Percentiles rank a stretch among this genome's conserved stretches.
Conservation (phyloP, 2,329 filamentous ascomycete genomes). For the Exophiala lecanii-corni region DNA sequence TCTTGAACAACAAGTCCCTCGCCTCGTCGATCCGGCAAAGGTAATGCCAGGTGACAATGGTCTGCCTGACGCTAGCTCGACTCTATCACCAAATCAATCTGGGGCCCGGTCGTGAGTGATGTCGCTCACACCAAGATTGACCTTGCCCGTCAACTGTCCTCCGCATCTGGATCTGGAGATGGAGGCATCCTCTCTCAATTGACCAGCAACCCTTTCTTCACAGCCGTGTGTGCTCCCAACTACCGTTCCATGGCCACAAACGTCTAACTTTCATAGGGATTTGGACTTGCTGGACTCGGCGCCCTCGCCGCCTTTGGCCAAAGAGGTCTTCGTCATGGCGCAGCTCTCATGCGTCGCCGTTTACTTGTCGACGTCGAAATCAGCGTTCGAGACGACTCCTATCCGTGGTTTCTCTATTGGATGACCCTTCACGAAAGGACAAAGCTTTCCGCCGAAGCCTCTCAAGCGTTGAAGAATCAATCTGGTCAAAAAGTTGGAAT, state of each 20-base stretch:
- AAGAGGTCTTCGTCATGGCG: slow-evolving; percentile 66
- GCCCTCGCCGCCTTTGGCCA: slow-evolving; percentile 76
- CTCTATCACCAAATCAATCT: neutral
- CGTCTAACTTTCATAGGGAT: slow-evolving; percentile 50
- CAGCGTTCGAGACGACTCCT: slow-evolving; percentile 86
- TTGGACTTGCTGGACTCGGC: slow-evolving; percentile 85
- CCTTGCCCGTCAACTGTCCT: slow-evolving; percentile 20
- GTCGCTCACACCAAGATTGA: slow-evolving; percentile 17
- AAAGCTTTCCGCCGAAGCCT: slow-evolving; percentile 48
- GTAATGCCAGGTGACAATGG: slow-evolving; percentile 24
- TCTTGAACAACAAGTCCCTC: too few species aligned
- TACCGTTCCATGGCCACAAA: neutral
- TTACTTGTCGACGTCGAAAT: slow-evolving; percentile 95
- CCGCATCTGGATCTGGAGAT: slow-evolving; percentile 29
- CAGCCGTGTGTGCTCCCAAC: slow-evolving; percentile 36
- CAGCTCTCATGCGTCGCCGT: slow-evolving; percentile 71
- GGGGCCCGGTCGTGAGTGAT: slow-evolving; percentile 7
- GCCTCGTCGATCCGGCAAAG: too few species aligned
- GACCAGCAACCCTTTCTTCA: slow-evolving; percentile 47
- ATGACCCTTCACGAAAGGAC: slow-evolving; percentile 74
- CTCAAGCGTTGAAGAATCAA: slow-evolving; percentile 5
- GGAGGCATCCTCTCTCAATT: slow-evolving; percentile 42
- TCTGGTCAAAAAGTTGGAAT: slow-evolving; percentile 38
- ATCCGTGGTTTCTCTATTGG: slow-evolving; percentile 92
- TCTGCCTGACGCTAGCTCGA: slow-evolving; percentile 14